Evolutionary conservation across 768 basidiomycete species (phyloP), one percentile per base, ranked within the genome.

Genomic region (Filobasidium floriforme): DNA sequence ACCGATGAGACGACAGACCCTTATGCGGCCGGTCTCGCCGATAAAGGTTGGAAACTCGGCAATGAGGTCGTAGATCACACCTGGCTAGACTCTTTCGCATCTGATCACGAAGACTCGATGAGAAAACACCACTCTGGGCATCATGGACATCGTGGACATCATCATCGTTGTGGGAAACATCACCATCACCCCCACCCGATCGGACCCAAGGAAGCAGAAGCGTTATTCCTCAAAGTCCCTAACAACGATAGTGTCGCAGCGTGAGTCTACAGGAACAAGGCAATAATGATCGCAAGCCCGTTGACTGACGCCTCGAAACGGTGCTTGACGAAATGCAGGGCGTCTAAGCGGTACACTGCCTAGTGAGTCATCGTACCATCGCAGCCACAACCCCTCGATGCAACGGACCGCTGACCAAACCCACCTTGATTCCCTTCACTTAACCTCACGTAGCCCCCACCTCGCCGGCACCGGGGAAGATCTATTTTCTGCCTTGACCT

Each of bases 391-490:
- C 51, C 22, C 19, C 12, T 41, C 54, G 24, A 24, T 24, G 41
- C 22, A 67, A 41, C 14, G 3, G 26, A 29, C 26, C 54, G 32
- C 14, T 41, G 49, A 22, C 60, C 32, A 22, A 44, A 44, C 43
- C 43, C 43, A 44, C 10, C 43, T 10, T 44, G 43, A 44, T 19
- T 19, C 19, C 18, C 15, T 22, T 5, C 18, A 2, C 14, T 14
- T 3, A 5, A 18, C 12, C 22, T 44, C 28, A 9, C 51, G 52
- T 44, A 69, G 66, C 40, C 70, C 72, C 6, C 77, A 78, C 66
- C 70, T 70, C 29, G 77, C 77, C 41, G 77, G 77, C 18, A 73
- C 74, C 10, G 77, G 77, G n/a, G 72, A 67, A 46, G 77, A 76
- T 62, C 63, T 69, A 32, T 49, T 75, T 19, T 73, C 74, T 22